Base-by-base conservation (phyloP, 345 rosid genomes). In the Clarkia xantiana region DNA sequence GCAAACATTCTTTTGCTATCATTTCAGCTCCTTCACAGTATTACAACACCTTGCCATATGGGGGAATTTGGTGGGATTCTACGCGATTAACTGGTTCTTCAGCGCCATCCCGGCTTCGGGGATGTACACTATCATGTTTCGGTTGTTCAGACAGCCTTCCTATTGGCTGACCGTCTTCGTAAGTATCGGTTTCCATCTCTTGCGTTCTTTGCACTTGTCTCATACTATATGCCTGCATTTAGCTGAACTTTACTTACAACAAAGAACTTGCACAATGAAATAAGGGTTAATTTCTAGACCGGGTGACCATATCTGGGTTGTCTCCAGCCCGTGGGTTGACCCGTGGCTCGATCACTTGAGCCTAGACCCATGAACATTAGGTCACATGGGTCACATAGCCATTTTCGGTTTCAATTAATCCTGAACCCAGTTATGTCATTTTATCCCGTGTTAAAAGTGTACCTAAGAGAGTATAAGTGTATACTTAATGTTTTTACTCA, bases 71-170 rank as follows among this genome's bases (percentile, higher is more conserved):
- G 59, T 70, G 53, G 86, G 65, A 49, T 90, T 90, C 68, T 90
- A 86, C 41, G 53, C 48, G 52, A 77, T 86, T 64, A 90, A 90
- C 71, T 86, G 72, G 75, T 72, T 79, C 62, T 76, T 90, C 60
- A 81, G 96, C 52, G 74, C 84, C 20, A 63, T 90, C 60, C 94
- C 97, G 36, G 62, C 91, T 20, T 71, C 93, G 0, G 97, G 91
- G 62, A 81, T 83, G 97, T 81, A 90, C 59, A 86, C 94, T 1
- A 77, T 90, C 38, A 90, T 90, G 96, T 86, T 86, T 65, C 76
- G 94, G 17, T 61, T 90, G 63, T 86, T 91, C 50, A 39, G 67
- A 18, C 89, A 90, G 51, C 91, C 93, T 20, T 76, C 93, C 25
- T 86, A 90, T 56, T 90, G 96, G 96, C 73, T 75, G 51, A 83